Percentiles rank a stretch among this genome's conserved stretches.
phyloP scores from a whole-genome alignment of 176 grass and related monocot species.

The Musa beccarii region DNA sequence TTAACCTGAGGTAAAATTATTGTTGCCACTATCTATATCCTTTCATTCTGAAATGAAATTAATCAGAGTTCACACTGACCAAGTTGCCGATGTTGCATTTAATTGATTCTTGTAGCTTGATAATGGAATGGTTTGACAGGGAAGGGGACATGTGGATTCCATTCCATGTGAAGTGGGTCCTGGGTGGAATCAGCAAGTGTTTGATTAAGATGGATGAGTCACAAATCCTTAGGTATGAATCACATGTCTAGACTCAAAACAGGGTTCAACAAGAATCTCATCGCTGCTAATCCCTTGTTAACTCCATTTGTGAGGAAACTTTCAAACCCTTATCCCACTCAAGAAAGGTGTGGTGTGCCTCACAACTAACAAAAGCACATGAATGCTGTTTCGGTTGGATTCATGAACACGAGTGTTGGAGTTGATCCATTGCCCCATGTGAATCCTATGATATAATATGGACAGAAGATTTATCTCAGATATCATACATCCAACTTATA shows the following conservation, averaged over 20 bases:
- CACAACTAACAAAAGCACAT: too few relatives aligned
- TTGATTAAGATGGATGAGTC: slow-evolving; percentile 1
- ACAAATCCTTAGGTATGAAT: background rate
- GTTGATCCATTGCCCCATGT: background rate
- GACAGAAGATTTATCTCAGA: background rate
- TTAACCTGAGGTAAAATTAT: too few relatives aligned
- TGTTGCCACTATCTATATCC: too few relatives aligned
- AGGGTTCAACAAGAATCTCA: too few relatives aligned
- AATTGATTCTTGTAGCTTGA: background rate
- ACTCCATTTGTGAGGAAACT: background rate
- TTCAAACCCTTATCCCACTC: background rate
- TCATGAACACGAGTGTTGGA: background rate
- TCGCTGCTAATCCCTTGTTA: too few relatives aligned
- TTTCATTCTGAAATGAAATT: too few relatives aligned
- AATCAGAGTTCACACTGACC: background rate
- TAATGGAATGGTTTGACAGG: background rate
- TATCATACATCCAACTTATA: background rate
- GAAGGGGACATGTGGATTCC: background rate
- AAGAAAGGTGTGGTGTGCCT: background rate
- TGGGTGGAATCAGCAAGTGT: slow-evolving; percentile 1
- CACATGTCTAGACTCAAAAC: too few relatives aligned
- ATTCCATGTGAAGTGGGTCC: slow-evolving; percentile 12
- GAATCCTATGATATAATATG: background rate
- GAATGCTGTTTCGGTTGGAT: background rate
- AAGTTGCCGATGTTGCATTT: background rate